Conservation (phyloP, 306 rosid species). For the Mucuna pruriens region DNA sequence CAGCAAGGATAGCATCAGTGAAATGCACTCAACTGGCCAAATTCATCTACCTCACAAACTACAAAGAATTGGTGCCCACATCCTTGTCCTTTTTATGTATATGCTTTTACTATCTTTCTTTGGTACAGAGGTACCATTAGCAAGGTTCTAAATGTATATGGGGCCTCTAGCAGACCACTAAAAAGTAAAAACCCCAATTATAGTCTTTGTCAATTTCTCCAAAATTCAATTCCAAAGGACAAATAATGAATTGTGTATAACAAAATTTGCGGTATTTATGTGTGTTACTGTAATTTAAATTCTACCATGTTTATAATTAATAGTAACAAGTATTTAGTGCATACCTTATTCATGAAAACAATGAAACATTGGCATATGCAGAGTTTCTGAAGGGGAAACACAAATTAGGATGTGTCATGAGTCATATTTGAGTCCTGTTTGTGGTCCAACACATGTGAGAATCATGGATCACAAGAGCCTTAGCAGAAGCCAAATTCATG, state of each 20-base stretch:
- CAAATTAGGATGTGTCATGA: conserved; percentile 14
- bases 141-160: conserved; percentile 48
- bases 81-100: conserved; percentile 41
- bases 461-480: conserved; percentile 25
- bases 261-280: neutral
- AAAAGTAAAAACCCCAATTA: conserved; percentile 25
- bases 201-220: conserved; percentile 35
- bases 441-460: conserved; percentile 44
- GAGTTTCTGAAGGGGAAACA: conserved; percentile 32
- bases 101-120: conserved; percentile 45
- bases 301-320: neutral
- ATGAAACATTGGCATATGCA: conserved; percentile 23
- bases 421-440: conserved; percentile 23
- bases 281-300: neutral
- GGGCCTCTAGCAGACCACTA: conserved; percentile 34
- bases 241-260: neutral
- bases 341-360: neutral
- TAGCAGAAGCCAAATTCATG: conserved; percentile 20
- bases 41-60: conserved; percentile 20
- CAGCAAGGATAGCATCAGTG: conserved; percentile 42
- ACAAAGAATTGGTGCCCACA: conserved; percentile 47
- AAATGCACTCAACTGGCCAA: conserved; percentile 36
- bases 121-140: conserved; percentile 37
- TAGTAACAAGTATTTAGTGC: neutral
- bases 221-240: conserved; percentile 7